Percentiles rank a stretch among this genome's conserved stretches.
Conservation (phyloP, 1,139 yeast genomes). For the Candida sojae region DNA sequence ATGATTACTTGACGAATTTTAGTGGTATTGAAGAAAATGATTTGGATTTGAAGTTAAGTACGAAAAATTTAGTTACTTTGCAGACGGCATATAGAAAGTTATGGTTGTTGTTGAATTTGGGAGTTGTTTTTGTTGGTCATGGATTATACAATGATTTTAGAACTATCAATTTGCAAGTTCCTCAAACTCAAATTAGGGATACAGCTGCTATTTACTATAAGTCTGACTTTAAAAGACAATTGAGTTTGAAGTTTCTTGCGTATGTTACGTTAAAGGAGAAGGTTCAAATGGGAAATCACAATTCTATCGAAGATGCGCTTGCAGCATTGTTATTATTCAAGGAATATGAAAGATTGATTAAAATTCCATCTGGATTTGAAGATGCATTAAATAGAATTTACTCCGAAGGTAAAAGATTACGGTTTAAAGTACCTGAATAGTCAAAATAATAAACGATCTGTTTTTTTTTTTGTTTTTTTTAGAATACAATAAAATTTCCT, state of each 20-base stretch:
- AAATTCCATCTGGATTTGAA: slow-evolving; percentile 60
- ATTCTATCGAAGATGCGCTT: slow-evolving; percentile 93
- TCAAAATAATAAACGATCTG: not conserved
- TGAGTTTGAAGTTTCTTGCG: slow-evolving; percentile 87
- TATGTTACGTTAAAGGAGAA: slow-evolving; percentile 72
- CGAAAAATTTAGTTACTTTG: slow-evolving; percentile 70
- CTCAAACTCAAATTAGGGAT: slow-evolving; percentile 81
- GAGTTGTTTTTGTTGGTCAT: slow-evolving; percentile 94
- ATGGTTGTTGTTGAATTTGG: slow-evolving; percentile 85
- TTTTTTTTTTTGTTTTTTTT: too few relatives aligned
- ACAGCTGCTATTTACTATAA: slow-evolving; percentile 80
- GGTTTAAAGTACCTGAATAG: slow-evolving; percentile 44
- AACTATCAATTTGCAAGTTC: slow-evolving; percentile 88
- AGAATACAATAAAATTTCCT: not conserved
- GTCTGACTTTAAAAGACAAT: slow-evolving; percentile 67
- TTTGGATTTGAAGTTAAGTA: slow-evolving; percentile 69
- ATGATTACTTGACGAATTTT: slow-evolving; percentile 84
- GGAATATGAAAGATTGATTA: slow-evolving; percentile 60
- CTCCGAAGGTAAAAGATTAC: slow-evolving; percentile 63
- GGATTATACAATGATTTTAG: slow-evolving; percentile 90
- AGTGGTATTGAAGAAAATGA: slow-evolving; percentile 96
- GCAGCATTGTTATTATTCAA: slow-evolving; percentile 81
- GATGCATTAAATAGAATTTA: slow-evolving; percentile 65
- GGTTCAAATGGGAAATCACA: slow-evolving; percentile 93
- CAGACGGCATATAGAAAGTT: slow-evolving; percentile 85